Base-by-base conservation (phyloP, 2,329 filamentous ascomycete genomes). In the Trichoderma sp. region DNA sequence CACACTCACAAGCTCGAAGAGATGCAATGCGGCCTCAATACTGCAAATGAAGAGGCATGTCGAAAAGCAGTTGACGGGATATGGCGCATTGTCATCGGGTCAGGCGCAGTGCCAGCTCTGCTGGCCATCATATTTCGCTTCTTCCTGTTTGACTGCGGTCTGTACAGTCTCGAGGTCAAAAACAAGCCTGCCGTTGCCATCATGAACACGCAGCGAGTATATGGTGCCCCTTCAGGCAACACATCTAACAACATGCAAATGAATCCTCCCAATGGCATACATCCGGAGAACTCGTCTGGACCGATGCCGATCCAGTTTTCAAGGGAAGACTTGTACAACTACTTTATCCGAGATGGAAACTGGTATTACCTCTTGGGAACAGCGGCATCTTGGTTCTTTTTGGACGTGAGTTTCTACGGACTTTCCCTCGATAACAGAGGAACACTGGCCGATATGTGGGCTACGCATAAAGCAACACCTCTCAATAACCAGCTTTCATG, bases 1-100 rank as follows among this genome's bases (percentile, higher is more conserved):
- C 74, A 78, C 70, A 79, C 76, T 19, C 80, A 82, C 59, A 75
- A 81, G 31, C 74, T 86, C 21, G 77, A 81, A 49, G 82, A 76
- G 4, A 80, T 83, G 79, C 81, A 82, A 60, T 86, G 84, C 71
- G 84, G 84, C 21, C 78, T 86, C 49, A 81, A 86, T 72, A 78
- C 73, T 1, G 74, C 80, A 6, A 75, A 85, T 71, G 79, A 83
- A 8, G 78, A 81, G 8, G 81, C 84, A 69, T 86, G 84, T 71
- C 81, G 81, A 43, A 77, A 77, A 68, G 79, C 78, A 8, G 74
- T 90, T 1, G 89, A 91, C 72, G 86, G 83, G 1, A 87, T 90
- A 71, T 91, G 89, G 89, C 84, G 89, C 59, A 89, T 89, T 74
- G 87, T 91, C 35, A 86, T 91, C 71, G 89, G 88, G 2, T 86